These are phyloP conservation scores for Aspergillus sp. DNA, from an alignment of 2,329 filamentous ascomycete genomes.

Conservation along the genomic window DNA sequence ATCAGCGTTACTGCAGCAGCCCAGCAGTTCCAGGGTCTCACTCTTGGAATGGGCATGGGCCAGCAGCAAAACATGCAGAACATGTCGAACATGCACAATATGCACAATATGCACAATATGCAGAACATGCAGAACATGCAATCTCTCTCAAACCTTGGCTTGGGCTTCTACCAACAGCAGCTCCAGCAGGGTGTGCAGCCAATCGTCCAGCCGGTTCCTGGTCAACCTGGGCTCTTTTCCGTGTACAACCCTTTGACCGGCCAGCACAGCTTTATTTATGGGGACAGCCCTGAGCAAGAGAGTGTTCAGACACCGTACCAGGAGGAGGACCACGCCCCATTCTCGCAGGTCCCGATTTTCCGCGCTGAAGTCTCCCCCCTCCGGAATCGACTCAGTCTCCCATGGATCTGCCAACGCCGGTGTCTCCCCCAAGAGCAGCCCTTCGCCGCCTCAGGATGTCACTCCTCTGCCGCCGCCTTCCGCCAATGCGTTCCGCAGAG, in stretches of 20 bases:
- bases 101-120: too few relatives aligned
- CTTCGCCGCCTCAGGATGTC: conserved; percentile 65
- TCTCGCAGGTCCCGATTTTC: conserved; percentile 57
- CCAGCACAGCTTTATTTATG: conserved; percentile 75
- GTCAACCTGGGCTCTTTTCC: conserved; percentile 71
- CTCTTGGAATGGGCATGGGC: conserved; percentile 48
- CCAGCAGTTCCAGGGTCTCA: conserved; percentile 76
- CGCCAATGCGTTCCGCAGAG: conserved; percentile 85
- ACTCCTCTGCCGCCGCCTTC: conserved; percentile 79
- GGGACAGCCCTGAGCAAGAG: conserved; percentile 56
- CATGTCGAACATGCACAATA: too few relatives aligned
- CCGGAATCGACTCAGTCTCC: conserved; percentile 55
- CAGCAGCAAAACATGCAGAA: conserved; percentile 46
- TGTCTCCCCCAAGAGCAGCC: conserved; percentile 59
- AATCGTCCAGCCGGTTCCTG: conserved; percentile 57
- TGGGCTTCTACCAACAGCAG: conserved; percentile 61
- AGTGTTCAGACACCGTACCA: conserved; percentile 25
- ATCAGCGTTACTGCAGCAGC: conserved; percentile 76
- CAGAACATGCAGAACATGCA: conserved; percentile 42
- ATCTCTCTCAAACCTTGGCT: conserved; percentile 48
- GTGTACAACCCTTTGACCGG: conserved; percentile 84
- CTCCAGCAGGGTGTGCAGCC: conserved; percentile 63
- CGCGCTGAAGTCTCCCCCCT: conserved; percentile 77
- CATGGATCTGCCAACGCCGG: conserved; percentile 59
- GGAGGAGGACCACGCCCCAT: conserved; percentile 42